Conservation (phyloP, 2,329 filamentous ascomycete species). For the Penicillium hordei region DNA sequence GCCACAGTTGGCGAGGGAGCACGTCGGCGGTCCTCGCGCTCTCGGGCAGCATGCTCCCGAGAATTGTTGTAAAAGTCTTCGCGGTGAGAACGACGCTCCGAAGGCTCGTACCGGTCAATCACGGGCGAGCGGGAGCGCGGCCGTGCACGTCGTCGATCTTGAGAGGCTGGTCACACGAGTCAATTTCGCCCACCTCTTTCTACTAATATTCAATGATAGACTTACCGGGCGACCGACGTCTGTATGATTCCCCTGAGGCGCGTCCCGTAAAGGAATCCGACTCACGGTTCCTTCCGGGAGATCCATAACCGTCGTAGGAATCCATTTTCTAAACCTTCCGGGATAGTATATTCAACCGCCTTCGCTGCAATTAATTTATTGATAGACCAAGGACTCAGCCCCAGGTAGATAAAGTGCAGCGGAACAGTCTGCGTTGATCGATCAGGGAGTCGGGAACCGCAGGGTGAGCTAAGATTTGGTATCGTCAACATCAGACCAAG, state of each 20-base stretch:
- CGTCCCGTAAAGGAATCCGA: conserved; percentile 40
- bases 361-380: conserved; percentile 1
- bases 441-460: conserved; percentile 8
- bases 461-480: conserved; percentile 37
- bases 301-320: conserved; percentile 48
- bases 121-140: conserved; percentile 61
- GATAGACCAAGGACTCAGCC: not conserved
- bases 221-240: conserved; percentile 50
- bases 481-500: conserved; percentile 41
- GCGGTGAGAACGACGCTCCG: conserved; percentile 49
- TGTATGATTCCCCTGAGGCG: conserved; percentile 41
- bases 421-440: not conserved
- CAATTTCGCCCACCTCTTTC: not conserved
- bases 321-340: conserved; percentile 39
- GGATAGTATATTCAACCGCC: not conserved
- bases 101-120: conserved; percentile 66
- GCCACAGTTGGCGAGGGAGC: conserved; percentile 58
- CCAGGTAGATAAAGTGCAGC: not conserved
- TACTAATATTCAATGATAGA: not conserved
- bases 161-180: conserved; percentile 27
- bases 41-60: conserved; percentile 47
- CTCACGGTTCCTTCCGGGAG: conserved; percentile 45
- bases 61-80: conserved; percentile 58
- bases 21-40: conserved; percentile 59
- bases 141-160: conserved; percentile 49